Base-by-base conservation (phyloP, 352 stramenopile genomes). In the Thalassiosira sp. region DNA sequence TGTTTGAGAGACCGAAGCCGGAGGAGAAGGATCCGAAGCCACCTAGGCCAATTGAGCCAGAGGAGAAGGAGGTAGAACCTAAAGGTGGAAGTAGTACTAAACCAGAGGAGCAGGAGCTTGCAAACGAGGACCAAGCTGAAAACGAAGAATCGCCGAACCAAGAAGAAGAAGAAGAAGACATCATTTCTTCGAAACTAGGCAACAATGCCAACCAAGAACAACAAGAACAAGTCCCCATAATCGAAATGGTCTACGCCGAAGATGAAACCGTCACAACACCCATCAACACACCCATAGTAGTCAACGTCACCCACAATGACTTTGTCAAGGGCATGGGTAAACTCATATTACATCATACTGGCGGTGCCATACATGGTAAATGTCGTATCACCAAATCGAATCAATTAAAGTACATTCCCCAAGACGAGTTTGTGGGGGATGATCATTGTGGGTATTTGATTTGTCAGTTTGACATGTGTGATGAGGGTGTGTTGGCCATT, bases 401-500 rank as follows among this genome's bases (percentile, higher is more conserved):
- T 25, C 46, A 64, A 65, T 25, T 76, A 10, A 25, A 33, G 20
- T 76, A 76, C 37, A 70, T 43, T 24, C 67, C 67, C 8, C 1
- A 69, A 16, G 6, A 43, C 24, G 58, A 56, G 33, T 76, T 70
- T 43, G 22, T 65, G 11, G 67, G 67, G 1, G 28, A 53, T 5
- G 67, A 76, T 58, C 31, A 64, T 22, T 76, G 67, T 52, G 67
- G 48, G 18, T 76, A 76, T 18, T 31, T 65, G 16, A 16, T 65
- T 20, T 76, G 67, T 37, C 6, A 52, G 22, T 33, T 43, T 6
- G 33, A 18, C 18, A 58, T 53, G 11, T 76, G 67, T 31, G 67
- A 76, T 66, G 58, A 76, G 66, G 67, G 67, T 11, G 64, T 76
- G 24, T 37, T 76, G 5, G 66, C 45, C 8, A 76, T 76, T 15